Percentiles rank a stretch among this genome's conserved stretches.
These are phyloP conservation scores for Malassezia vespertilionis DNA, from an alignment of 1,284 basidiomycete species.

Conservation along the genomic window DNA sequence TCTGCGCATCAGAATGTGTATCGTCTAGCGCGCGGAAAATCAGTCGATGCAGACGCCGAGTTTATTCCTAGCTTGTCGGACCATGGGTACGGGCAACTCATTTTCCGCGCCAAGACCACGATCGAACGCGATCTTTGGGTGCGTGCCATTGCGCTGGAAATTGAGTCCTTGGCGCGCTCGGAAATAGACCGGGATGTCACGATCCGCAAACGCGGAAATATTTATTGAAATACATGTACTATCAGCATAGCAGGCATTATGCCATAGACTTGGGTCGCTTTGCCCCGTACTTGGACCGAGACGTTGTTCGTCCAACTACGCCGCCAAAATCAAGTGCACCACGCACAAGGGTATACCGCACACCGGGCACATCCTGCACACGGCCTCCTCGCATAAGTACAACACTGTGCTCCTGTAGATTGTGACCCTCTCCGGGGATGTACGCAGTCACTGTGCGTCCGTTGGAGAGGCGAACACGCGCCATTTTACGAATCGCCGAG, in stretches of 20 bases:
- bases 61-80: constrained; percentile 55
- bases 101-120: constrained; percentile 64
- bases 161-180: constrained; percentile 57
- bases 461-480: constrained; percentile 79
- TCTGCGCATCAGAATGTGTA: constrained; percentile 4
- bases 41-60: neutral
- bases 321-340: constrained; percentile 84
- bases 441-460: constrained; percentile 86
- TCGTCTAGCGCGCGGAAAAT: neutral
- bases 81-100: constrained; percentile 55
- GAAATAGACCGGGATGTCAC: constrained; percentile 39
- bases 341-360: constrained; percentile 75
- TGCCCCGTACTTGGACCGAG: constrained; percentile 90
- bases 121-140: constrained; percentile 78
- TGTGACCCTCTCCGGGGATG: constrained; percentile 94
- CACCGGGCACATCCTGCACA: constrained; percentile 79
- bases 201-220: constrained; percentile 30
- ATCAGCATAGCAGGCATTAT: too few relatives aligned
- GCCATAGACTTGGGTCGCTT: constrained; percentile 64
- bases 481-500: constrained; percentile 94
- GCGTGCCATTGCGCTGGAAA: constrained; percentile 69
- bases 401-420: constrained; percentile 93
- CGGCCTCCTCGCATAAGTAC: constrained; percentile 85
- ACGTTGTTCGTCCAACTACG: constrained; percentile 69
- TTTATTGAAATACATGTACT: constrained; percentile 1